Evolutionary conservation across 768 basidiomycete genomes (phyloP).

Genomic region (Paxillus ammoniavirescens): DNA sequence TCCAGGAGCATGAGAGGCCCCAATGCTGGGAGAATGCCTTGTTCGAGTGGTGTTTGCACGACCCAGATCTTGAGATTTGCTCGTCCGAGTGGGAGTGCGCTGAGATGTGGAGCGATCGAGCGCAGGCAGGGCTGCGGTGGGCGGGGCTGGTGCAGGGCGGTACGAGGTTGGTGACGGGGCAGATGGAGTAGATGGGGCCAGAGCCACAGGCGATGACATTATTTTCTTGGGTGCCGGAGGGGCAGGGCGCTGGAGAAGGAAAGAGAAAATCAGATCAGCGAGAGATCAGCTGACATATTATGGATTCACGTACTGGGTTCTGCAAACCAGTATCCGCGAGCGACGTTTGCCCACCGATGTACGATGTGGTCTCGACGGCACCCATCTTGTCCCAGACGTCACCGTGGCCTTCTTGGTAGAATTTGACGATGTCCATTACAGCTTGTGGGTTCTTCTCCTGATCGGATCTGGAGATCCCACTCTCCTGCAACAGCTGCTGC

Average conservation of each 20-base stretch:
- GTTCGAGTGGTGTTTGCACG: constrained; percentile 72
- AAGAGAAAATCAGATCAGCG: constrained; percentile 3
- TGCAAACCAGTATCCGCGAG: constrained; percentile 49
- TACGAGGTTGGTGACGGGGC: constrained; percentile 47
- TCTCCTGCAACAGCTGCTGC: constrained; percentile 95
- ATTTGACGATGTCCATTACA: constrained; percentile 98
- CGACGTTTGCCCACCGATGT: constrained; percentile 26
- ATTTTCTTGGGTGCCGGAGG: constrained; percentile 45
- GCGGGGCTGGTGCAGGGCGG: constrained; percentile 76
- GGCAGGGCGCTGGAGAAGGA: constrained; percentile 33
- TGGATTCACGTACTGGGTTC: constrained; percentile 49
- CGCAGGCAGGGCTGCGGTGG: constrained; percentile 57
- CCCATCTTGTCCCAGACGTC: constrained; percentile 89
- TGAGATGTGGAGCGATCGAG: constrained; percentile 90
- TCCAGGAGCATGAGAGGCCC: constrained; percentile 25
- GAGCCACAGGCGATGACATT: constrained; percentile 22
- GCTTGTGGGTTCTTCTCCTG: constrained; percentile 98
- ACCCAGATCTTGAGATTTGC: constrained; percentile 45
- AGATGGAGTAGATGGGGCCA: constrained; percentile 31
- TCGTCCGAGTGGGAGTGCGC: constrained; percentile 59
- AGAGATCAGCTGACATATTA: background rate
- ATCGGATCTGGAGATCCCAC: constrained; percentile 89
- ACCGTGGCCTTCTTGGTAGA: constrained; percentile 87
- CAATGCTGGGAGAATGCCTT: constrained; percentile 50
- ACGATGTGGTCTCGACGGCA: constrained; percentile 39